phyloP scores from a whole-genome alignment of 768 basidiomycete genomes.

The Chalciporus chontae region DNA sequence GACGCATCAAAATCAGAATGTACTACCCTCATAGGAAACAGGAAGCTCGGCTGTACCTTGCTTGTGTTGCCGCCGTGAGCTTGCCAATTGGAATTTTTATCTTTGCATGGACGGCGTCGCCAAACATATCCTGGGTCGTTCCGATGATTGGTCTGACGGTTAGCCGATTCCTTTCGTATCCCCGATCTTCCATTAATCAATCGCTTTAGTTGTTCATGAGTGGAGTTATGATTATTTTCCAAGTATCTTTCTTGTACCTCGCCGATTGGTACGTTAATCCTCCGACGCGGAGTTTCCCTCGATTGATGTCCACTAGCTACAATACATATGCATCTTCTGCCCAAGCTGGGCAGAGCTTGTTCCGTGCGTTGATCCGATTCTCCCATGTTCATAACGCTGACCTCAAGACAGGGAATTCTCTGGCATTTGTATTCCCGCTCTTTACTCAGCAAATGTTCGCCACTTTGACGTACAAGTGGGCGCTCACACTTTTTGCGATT shows the following conservation, averaged over 20 bases:
- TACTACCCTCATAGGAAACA: constrained; percentile 28
- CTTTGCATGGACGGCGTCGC: constrained; percentile 64
- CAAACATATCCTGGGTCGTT: constrained; percentile 58
- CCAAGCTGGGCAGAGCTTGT: constrained; percentile 49
- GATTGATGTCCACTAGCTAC: constrained; percentile 27
- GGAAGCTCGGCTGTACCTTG: constrained; percentile 58
- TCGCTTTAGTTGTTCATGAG: constrained; percentile 38
- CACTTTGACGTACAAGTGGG: constrained; percentile 47
- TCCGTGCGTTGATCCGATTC: constrained; percentile 30
- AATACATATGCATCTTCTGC: constrained; percentile 51
- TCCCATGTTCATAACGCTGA: neutral
- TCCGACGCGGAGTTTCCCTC: neutral
- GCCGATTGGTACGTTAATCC: constrained; percentile 43
- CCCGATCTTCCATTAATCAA: neutral
- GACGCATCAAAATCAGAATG: constrained; percentile 22
- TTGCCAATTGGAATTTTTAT: constrained; percentile 62
- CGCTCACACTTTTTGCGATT: constrained; percentile 38
- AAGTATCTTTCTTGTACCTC: constrained; percentile 45
- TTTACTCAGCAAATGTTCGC: constrained; percentile 47
- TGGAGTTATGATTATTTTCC: constrained; percentile 40
- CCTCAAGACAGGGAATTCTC: constrained; percentile 32
- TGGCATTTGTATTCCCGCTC: constrained; percentile 45
- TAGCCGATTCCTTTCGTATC: neutral
- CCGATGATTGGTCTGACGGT: constrained; percentile 23
- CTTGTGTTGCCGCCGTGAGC: constrained; percentile 50